Base-by-base conservation (phyloP, 148 eudicot species). In the Cornus suecica region DNA sequence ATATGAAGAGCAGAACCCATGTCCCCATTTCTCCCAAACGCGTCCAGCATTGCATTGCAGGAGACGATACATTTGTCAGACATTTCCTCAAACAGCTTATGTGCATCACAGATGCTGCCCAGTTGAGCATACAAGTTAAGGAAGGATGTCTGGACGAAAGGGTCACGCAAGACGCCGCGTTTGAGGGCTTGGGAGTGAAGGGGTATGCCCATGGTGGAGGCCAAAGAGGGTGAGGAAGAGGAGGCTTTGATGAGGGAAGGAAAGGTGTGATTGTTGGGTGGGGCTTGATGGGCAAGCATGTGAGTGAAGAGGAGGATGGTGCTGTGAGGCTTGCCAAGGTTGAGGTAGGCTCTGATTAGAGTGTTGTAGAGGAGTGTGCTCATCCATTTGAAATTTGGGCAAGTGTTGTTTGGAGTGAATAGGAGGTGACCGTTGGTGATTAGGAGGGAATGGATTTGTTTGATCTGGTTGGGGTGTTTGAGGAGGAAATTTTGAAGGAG, bases 41-140 rank as follows among this genome's bases (percentile, higher is more conserved):
- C 85, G 76, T 91, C 83, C 26, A 91, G 80, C 92, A 91, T 82
- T 0, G 90, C 92, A 68, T 91, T 89, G 56, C 66, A 75, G 18
- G 88, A 80, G 26, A 89, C 88, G 72, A 83, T 25, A 51, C 86
- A 82, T 24, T 85, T 88, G 52, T 84, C 79, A 28, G 79, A 32
- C 25, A 84, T 80, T 80, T 89, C 90, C 23, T 77, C 85, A 58
- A 89, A 87, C 84, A 83, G 45, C 74, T 69, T 66, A 24, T 62
- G 71, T 2, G 91, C 91, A 67, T 75, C 78, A 45, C 16, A 58
- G 48, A 86, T 45, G 45, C 52, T 37, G 11, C 86, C 82, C 28
- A 67, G 20, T 15, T 74, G 76, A 10, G 82, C 77, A 70, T 81
- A 86, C 10, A 89, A 34, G 71, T 71, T 62, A 25, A 87, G 37